Conservation (phyloP, 805 yeast genomes). For the Saturnispora silvae region DNA sequence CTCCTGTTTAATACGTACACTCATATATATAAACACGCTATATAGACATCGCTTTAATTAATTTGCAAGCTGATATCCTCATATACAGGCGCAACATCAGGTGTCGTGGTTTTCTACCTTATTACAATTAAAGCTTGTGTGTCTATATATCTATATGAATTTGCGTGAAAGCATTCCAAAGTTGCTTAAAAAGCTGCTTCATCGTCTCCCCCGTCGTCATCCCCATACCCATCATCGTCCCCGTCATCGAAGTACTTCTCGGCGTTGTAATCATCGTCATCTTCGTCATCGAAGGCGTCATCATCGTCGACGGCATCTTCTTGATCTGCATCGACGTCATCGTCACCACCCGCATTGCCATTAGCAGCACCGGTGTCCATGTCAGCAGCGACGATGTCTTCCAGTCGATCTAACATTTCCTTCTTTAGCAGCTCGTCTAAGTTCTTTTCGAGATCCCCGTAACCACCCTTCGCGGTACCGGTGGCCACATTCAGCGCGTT, state of each 20-base stretch:
- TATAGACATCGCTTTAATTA: too few relatives aligned
- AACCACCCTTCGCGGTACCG: conserved; percentile 20
- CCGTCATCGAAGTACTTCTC: conserved; percentile 70
- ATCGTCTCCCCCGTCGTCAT: conserved; percentile 50
- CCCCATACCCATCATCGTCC: conserved; percentile 56
- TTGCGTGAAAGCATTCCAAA: not conserved
- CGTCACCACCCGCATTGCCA: conserved; percentile 34
- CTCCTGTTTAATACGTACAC: too few relatives aligned
- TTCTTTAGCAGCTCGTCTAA: conserved; percentile 26
- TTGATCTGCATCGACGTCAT: conserved; percentile 33
- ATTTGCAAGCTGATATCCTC: too few relatives aligned
- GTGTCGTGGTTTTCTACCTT: too few relatives aligned
- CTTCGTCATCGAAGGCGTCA: conserved; percentile 60
- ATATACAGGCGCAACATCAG: too few relatives aligned
- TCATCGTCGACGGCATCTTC: conserved; percentile 59
- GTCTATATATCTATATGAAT: too few relatives aligned
- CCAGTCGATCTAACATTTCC: conserved; percentile 24
- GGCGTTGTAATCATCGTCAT: conserved; percentile 71
- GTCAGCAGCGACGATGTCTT: conserved; percentile 17
- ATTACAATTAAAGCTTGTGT: too few relatives aligned
- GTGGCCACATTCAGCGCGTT: conserved; percentile 33
- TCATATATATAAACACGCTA: too few relatives aligned
- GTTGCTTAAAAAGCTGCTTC: conserved; percentile 55
- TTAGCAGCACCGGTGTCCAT: conserved; percentile 27
- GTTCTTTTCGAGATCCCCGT: conserved; percentile 25